Evolutionary conservation across 2,329 filamentous ascomycete genomes (phyloP), one percentile per base, ranked within the genome.

Genomic region (Microdochium trichocladiopsis): DNA sequence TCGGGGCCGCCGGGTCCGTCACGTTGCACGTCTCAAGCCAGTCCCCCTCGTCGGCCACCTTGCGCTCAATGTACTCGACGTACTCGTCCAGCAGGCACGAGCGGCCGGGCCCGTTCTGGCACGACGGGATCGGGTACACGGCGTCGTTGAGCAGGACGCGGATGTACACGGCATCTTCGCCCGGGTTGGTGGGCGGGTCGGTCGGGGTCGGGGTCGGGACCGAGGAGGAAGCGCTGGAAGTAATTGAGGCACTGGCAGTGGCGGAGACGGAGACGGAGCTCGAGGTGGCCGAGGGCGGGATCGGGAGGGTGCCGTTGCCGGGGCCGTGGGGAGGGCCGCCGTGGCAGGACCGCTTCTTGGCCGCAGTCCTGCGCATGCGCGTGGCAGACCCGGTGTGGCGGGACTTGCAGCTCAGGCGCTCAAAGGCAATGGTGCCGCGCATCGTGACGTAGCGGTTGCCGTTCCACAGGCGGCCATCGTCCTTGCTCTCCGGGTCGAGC

Each of bases 371-470:
- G 22, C 50, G 25, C 1, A 56, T 52, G 1, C 57, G 52, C 5
- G 51, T 48, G 8, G 54, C 45, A 0, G 54, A n/a, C 10, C 24
- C 9, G 12, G 57, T 55, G 8, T 48, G 50, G 53, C 57, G 56
- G 33, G 12, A 9, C n/a, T 52, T 52, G 59, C 84, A 87, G 56
- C 72, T 80, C 54, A 87, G 66, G 9, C 80, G 73, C 65, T 88
- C 84, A 56, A 87, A 83, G 0, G 79, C 76, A 24, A 87, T 74
- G 2, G 83, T 86, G 2, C 84, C 84, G 6, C 83, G 72, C 83
- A 87, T 87, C 0, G 79, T 76, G 1, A 78, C 75, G 49, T 82
- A 79, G 49, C 76, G 72, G 14, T 76, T 80, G 21, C 77, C 73
- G n/a, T 75, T 69, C 62, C 79, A 86, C 9, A 78, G 69, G 36